Base-by-base conservation (phyloP, 2,329 filamentous ascomycete species). In the Purpureocillium lavendulum region DNA sequence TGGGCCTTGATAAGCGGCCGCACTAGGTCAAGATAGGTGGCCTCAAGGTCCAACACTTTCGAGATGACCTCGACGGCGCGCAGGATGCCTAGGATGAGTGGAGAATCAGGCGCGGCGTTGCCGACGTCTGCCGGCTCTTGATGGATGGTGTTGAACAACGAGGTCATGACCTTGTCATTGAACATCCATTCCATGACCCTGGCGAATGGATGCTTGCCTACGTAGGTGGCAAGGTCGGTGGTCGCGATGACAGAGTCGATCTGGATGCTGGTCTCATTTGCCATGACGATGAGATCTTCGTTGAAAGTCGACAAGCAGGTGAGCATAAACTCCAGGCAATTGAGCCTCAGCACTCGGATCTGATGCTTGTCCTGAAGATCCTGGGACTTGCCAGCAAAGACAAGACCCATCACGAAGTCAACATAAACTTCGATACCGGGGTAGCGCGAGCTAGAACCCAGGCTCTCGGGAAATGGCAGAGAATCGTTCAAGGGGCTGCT, bases 151-250 rank as follows among this genome's bases (percentile, higher is more conserved):
- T 77, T 73, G 59, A 96, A 90, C 2, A 98, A 65, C 12, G 82
- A 77, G 47, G 76, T 77, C 52, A 94, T 78, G 16, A 96, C 86
- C 47, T 84, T 87, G 53, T 94, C 87, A 56, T 94, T 96, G 61
- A 94, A 95, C 62, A 98, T 77, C 88, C 92, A 97, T 56, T 98
- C 92, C 85, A 97, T 96, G 13, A 94, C 82, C 43, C 94, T 80
- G 3, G 86, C 81, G 54, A 97, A 98, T 1, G 94, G 90, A 62
- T 98, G 94, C 39, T 95, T 74, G 17, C 80, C 78, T 42, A 92
- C 80, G 56, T 98, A 99, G 6, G 76, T 74, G 36, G 80, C 77
- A 4, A 97, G 69, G 40, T 85, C 84, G 3, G 82, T 83, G 4
- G 86, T 74, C 32, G 74, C 74, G 47, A 94, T 86, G 13, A 84